Base-by-base conservation (phyloP, 495 filamentous ascomycete species). In the Tuber borchii region DNA sequence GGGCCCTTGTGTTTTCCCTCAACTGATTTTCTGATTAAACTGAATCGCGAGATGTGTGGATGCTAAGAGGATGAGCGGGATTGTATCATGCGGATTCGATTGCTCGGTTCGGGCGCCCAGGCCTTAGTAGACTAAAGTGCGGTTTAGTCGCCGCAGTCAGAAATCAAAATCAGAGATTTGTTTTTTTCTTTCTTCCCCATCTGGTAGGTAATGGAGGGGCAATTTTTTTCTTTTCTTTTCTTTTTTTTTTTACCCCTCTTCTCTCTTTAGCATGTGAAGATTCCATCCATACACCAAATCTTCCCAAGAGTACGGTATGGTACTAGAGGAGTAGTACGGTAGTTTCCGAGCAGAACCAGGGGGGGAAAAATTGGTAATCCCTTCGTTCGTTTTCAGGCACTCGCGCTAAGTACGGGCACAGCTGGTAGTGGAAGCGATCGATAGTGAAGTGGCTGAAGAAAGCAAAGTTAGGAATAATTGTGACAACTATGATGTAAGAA, bases 51-150 rank as follows among this genome's bases (percentile, higher is more conserved):
- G 51, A n/a, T n/a, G 51, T 31, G n/a, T 14, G n/a, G 51, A 14
- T 0, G 26, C 51, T 26, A n/a, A 2, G 12, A 9, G n/a, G 51
- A 2, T 14, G 51, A 2, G n/a, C 51, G 51, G 51, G 51, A 61
- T 61, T 61, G 51, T 61, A 61, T 61, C 51, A 61, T 61, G 26
- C n/a, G n/a, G n/a, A 31, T 61, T 61, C 51, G 26, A 61, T 61
- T 16, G 10, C 51, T 61, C 51, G 51, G 51, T 16, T 61, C 51
- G n/a, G 51, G 14, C n/a, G 22, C 22, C 20, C 48, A n/a, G 2
- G 48, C 10, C 22, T 9, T n/a, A 2, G 8, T 51, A n/a, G n/a
- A n/a, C n/a, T n/a, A 0, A 20, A 51, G 22, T 1, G 2, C 1
- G 4, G 5, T 48, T 22, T n/a, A n/a, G n/a, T 48, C 6, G 19